Conservation (phyloP, 1,139 yeast species). For the Eremothecium sinecaudum region DNA sequence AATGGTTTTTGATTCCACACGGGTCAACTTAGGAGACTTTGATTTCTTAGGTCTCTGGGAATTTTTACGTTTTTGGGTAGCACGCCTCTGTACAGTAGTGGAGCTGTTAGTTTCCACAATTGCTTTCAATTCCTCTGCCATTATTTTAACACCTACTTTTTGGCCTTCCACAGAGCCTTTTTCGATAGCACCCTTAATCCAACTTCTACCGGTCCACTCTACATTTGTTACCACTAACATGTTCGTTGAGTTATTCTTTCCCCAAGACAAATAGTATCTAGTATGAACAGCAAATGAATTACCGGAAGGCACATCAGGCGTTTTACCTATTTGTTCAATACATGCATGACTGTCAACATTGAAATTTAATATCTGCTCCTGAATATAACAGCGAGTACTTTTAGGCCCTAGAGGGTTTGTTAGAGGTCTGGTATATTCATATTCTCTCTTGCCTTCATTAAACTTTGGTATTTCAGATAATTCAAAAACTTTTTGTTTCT, state of each 20-base stretch:
- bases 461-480: conserved; percentile 51
- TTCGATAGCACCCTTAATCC: conserved; percentile 88
- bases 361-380: conserved; percentile 58
- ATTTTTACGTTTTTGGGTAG: neutral
- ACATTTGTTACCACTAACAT: conserved; percentile 56
- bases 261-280: conserved; percentile 67
- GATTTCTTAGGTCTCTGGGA: neutral
- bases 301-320: conserved; percentile 97
- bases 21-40: neutral
- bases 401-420: conserved; percentile 86
- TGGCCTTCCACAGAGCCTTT: conserved; percentile 91
- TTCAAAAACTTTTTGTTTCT: conserved; percentile 64
- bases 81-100: conserved; percentile 17
- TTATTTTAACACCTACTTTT: conserved; percentile 51
- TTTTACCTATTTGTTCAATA: conserved; percentile 58
- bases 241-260: conserved; percentile 54
- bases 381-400: conserved; percentile 74
- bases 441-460: conserved; percentile 43
- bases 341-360: conserved; percentile 50
- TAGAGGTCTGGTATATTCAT: conserved; percentile 71
- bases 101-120: conserved; percentile 33
- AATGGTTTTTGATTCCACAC: neutral
- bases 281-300: conserved; percentile 69
- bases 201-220: conserved; percentile 88
- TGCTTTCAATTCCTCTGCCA: conserved; percentile 50